Conservation (phyloP, 23 red algal genomes). For the Gracilaria domingensis region DNA sequence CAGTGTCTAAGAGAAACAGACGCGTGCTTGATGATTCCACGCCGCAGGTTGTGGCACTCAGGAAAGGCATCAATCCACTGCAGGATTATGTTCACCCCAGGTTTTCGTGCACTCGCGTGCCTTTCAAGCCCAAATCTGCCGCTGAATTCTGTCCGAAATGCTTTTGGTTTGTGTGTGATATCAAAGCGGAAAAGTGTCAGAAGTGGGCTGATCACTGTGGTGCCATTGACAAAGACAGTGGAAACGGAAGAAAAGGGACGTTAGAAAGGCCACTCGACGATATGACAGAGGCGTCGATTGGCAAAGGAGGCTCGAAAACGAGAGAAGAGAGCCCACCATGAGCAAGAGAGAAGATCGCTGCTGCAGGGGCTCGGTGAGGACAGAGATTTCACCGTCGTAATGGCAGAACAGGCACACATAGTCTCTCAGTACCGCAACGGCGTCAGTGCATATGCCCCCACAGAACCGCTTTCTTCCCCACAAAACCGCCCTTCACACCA, state of each 20-base stretch:
- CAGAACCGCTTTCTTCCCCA: too few species aligned
- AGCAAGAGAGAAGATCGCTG: background rate
- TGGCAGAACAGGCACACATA: slow-evolving; percentile 1
- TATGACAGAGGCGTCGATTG: slow-evolving; percentile 27
- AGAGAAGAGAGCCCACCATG: background rate
- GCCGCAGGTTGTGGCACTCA: slow-evolving; percentile 32
- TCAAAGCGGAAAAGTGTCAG: slow-evolving; percentile 25
- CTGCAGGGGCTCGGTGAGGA: background rate
- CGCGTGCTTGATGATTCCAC: background rate
- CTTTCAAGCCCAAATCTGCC: slow-evolving; percentile 26
- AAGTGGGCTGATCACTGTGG: slow-evolving; percentile 39
- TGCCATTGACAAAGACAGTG: slow-evolving; percentile 38
- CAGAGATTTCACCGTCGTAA: background rate
- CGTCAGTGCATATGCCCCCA: too few species aligned
- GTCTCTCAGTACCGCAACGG: background rate
- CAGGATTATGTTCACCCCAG: slow-evolving; percentile 52
- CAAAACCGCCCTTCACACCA: too few species aligned
- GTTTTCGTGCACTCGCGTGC: slow-evolving; percentile 22
- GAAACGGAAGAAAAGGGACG: slow-evolving; percentile 1
- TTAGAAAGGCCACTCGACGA: background rate
- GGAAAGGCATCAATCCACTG: slow-evolving; percentile 44
- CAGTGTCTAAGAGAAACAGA: background rate
- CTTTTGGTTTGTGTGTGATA: slow-evolving; percentile 68
- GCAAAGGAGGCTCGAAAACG: background rate
- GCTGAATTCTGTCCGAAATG: slow-evolving; percentile 24